Conservation (phyloP, 2,329 filamentous ascomycete genomes). For the Emmonsia crescens region DNA sequence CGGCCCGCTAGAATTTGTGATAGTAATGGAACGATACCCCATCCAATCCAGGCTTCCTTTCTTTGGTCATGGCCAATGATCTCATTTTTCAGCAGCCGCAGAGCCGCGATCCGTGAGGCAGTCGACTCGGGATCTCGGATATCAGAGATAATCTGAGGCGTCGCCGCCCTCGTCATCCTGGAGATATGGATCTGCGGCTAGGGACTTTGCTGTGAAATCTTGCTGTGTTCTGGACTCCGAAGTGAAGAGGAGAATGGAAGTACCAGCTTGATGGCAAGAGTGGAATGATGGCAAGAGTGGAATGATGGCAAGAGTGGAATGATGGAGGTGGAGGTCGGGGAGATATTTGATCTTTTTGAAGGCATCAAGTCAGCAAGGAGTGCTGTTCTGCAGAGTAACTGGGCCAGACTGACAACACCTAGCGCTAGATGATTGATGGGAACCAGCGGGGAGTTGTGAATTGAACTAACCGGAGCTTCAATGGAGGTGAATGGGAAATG, state of each 20-base stretch:
- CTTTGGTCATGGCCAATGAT: constrained; percentile 77
- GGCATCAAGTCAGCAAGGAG: background rate
- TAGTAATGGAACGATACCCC: constrained; percentile 52
- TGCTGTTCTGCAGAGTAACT: background rate
- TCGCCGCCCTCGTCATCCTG: constrained; percentile 46
- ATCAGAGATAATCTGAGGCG: constrained; percentile 45
- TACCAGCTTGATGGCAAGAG: background rate
- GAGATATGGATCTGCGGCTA: background rate
- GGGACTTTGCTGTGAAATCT: background rate
- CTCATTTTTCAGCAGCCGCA: constrained; percentile 75
- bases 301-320: no score
- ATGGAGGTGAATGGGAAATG: background rate
- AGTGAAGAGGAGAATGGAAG: background rate
- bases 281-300: background rate
- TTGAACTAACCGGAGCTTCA: background rate
- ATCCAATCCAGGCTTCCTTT: constrained; percentile 67
- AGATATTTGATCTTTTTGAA: background rate
- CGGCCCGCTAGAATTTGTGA: constrained; percentile 37
- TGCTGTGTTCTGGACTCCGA: background rate
- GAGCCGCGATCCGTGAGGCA: constrained; percentile 39
- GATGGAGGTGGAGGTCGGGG: background rate
- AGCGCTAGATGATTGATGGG: background rate
- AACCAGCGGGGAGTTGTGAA: background rate
- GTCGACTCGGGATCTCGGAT: constrained; percentile 43
- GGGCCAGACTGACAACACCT: background rate